These are phyloP conservation scores for Tardiomyces digboiensis DNA, from an alignment of 1,139 yeast species.

Conservation along the genomic window DNA sequence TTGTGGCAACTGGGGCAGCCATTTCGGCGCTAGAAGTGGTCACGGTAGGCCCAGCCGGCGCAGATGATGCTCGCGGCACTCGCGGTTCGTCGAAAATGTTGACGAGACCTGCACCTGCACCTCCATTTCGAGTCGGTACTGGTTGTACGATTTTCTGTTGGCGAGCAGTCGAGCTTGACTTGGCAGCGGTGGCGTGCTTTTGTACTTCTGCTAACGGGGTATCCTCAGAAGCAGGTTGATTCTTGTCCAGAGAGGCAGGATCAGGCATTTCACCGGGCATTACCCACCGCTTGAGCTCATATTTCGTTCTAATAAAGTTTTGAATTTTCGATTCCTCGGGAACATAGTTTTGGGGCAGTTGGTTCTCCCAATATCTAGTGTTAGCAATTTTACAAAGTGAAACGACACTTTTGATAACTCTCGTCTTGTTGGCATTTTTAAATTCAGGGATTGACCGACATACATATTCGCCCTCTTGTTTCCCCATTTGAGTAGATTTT, in stretches of 20 bases:
- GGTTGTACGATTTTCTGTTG: conserved; percentile 4
- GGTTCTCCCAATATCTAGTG: conserved; percentile 83
- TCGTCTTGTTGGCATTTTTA: too few relatives aligned
- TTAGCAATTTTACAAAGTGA: too few relatives aligned
- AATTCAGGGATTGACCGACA: too few relatives aligned
- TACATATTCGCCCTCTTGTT: conserved; percentile 60
- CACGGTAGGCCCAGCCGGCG: background rate
- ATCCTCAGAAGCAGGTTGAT: conserved; percentile 9
- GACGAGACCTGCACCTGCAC: background rate
- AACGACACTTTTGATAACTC: too few relatives aligned
- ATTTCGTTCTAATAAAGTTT: conserved; percentile 84
- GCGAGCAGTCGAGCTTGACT: too few relatives aligned
- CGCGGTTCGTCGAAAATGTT: conserved; percentile 3
- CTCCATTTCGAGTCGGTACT: background rate
- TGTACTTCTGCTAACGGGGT: conserved; percentile 17
- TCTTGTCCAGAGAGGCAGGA: conserved; percentile 35
- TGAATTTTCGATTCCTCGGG: conserved; percentile 86
- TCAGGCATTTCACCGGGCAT: conserved; percentile 44
- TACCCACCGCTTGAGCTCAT: conserved; percentile 85
- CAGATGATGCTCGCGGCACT: conserved; percentile 1
- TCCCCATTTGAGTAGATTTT: conserved; percentile 80
- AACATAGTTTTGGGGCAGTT: conserved; percentile 56
- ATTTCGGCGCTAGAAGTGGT: too few relatives aligned
- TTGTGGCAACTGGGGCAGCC: conserved; percentile 4
- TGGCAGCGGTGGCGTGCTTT: conserved; percentile 5